Evolutionary conservation across 768 basidiomycete genomes (phyloP).

Genomic region (Lentinus brumalis): DNA sequence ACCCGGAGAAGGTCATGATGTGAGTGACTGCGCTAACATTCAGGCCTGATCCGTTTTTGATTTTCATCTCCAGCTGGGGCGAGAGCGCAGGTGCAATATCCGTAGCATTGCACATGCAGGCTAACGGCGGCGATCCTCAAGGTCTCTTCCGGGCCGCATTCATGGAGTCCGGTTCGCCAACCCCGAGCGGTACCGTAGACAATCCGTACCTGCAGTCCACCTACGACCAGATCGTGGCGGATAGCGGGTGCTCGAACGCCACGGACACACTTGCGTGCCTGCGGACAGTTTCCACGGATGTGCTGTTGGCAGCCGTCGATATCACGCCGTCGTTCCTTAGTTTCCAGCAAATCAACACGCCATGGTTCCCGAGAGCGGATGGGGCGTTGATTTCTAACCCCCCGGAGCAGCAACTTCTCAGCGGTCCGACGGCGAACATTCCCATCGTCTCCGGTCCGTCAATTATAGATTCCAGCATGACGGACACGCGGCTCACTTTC

Average conservation of each 20-base stretch:
- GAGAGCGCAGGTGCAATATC: slow-evolving; percentile 41
- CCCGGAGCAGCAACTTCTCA: slow-evolving; percentile 11
- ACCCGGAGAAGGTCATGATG: slow-evolving; percentile 46
- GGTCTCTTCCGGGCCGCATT: slow-evolving; percentile 35
- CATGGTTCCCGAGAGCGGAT: slow-evolving; percentile 10
- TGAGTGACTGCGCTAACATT: slow-evolving; percentile 14
- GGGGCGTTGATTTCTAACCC: slow-evolving; percentile 20
- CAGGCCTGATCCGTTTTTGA: not conserved
- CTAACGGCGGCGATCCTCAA: slow-evolving; percentile 24
- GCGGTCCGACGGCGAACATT: slow-evolving; percentile 14
- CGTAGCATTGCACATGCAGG: slow-evolving; percentile 30
- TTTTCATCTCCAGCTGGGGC: slow-evolving; percentile 37
- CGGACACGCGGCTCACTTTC: no score
- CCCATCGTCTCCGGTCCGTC: slow-evolving; percentile 21
- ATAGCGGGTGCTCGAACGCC: slow-evolving; percentile 36
- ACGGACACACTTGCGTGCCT: slow-evolving; percentile 44
- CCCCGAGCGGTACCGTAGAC: slow-evolving; percentile 1
- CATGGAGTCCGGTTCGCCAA: slow-evolving; percentile 32
- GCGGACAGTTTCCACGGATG: slow-evolving; percentile 35
- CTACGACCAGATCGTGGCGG: slow-evolving; percentile 43
- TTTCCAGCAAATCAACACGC: slow-evolving; percentile 36
- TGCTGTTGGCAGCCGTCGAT: slow-evolving; percentile 35
- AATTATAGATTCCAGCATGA: not conserved
- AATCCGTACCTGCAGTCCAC: not conserved
- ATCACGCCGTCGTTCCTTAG: slow-evolving; percentile 32